A percentile compares a stretch with the other conserved stretches of the same genome.
These are phyloP conservation scores for Pseudogymnoascus verrucosus DNA, from an alignment of 2,329 filamentous ascomycete species.

Conservation along the genomic window DNA sequence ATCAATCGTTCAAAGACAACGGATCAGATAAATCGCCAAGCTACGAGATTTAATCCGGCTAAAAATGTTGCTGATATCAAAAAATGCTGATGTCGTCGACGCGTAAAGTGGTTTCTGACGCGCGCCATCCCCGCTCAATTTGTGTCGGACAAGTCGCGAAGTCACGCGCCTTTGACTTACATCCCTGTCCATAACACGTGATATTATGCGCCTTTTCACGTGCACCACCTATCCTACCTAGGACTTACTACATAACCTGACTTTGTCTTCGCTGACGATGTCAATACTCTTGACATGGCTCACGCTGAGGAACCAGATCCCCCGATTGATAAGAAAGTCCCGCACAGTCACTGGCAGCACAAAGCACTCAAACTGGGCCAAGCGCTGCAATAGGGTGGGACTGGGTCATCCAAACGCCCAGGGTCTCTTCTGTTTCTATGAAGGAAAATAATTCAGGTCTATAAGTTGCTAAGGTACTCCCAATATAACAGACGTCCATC, in stretches of 20 bases:
- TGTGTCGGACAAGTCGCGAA: background rate
- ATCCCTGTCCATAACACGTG: background rate
- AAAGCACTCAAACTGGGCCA: too few relatives aligned
- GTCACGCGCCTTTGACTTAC: conserved; percentile 1
- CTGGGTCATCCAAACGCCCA: too few relatives aligned
- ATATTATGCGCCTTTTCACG: background rate
- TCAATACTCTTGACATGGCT: too few relatives aligned
- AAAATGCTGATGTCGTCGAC: conserved; percentile 1
- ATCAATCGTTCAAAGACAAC: background rate
- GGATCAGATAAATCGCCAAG: background rate
- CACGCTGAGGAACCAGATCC: too few relatives aligned
- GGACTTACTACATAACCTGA: too few relatives aligned
- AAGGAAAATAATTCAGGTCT: too few relatives aligned
- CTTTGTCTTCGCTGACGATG: too few relatives aligned
- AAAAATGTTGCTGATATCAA: background rate
- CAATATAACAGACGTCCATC: background rate
- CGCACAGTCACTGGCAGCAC: too few relatives aligned
- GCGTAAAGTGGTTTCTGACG: conserved; percentile 8
- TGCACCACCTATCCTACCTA: background rate
- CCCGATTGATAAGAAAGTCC: too few relatives aligned
- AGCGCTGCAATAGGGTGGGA: too few relatives aligned
- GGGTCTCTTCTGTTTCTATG: too few relatives aligned
- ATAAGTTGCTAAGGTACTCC: too few relatives aligned
- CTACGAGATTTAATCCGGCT: background rate
- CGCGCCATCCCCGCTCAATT: background rate